Percentiles rank a stretch among this genome's conserved stretches.
Conservation (phyloP, 1,284 basidiomycete species). For the Malassezia cuniculi region DNA sequence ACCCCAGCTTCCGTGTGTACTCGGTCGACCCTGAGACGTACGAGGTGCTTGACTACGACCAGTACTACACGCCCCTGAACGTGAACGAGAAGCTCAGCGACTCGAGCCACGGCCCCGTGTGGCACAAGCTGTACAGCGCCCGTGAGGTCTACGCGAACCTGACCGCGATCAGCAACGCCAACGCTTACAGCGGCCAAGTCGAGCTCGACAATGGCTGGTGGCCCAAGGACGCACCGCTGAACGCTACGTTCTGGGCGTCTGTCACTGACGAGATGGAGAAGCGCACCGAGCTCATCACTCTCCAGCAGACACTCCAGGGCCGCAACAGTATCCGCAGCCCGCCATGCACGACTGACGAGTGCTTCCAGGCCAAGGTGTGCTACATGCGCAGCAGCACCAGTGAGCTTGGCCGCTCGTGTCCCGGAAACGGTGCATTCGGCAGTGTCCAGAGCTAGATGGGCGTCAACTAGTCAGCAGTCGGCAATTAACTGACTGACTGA, state of each 20-base stretch:
- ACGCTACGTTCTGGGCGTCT: conserved; percentile 69
- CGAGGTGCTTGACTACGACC: conserved; percentile 38
- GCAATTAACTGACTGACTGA: too few species aligned
- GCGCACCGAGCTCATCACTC: conserved; percentile 54
- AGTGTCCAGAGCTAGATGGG: conserved; percentile 51
- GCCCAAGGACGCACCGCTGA: conserved; percentile 58
- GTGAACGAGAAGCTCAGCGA: conserved; percentile 48
- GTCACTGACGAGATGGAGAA: conserved; percentile 62
- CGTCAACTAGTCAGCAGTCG: too few species aligned
- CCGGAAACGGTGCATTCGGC: conserved; percentile 54
- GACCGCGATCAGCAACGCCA: conserved; percentile 15
- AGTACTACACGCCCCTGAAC: conserved; percentile 32
- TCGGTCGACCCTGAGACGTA: conserved; percentile 57
- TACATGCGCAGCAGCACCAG: conserved; percentile 61
- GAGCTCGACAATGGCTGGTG: conserved; percentile 45
- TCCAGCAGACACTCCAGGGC: conserved; percentile 60
- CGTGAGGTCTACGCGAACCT: conserved; percentile 56
- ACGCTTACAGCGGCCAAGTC: conserved; percentile 7
- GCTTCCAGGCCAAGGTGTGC: conserved; percentile 59
- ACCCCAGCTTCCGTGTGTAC: conserved; percentile 66
- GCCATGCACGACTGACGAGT: conserved; percentile 53
- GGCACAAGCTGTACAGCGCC: conserved; percentile 56
- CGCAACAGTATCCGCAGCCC: conserved; percentile 53
- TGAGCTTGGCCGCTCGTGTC: conserved; percentile 54
- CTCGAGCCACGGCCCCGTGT: conserved; percentile 54